phyloP scores from a whole-genome alignment of 148 eudicot genomes.

The Linanthus parryae region DNA sequence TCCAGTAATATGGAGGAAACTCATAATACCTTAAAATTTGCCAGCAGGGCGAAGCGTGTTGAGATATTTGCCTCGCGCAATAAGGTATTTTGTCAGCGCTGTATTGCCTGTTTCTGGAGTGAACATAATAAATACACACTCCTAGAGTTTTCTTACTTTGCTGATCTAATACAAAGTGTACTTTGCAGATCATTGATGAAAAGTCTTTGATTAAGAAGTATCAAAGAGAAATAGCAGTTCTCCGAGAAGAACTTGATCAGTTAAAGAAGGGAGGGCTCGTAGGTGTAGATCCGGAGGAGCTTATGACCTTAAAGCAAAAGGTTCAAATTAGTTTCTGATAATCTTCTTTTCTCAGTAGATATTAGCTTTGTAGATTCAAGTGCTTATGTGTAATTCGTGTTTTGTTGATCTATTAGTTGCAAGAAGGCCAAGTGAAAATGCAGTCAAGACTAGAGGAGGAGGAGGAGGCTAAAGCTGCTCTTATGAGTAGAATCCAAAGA shows the following conservation, averaged over 20 bases:
- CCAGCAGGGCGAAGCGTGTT: conserved; percentile 95
- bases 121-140: too few species aligned
- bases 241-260: conserved; percentile 84
- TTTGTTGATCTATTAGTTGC: conserved; percentile 41
- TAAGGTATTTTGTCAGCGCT: too few species aligned
- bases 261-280: conserved; percentile 72
- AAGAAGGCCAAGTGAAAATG: conserved; percentile 97
- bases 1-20: conserved; percentile 96
- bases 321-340: conserved; percentile 36
- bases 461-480: conserved; percentile 94
- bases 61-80: conserved; percentile 90
- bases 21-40: conserved; percentile 88
- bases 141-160: neutral
- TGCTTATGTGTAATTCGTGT: conserved; percentile 5
- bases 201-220: conserved; percentile 91
- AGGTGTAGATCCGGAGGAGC: conserved; percentile 79
- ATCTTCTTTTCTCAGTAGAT: neutral
- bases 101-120: too few species aligned
- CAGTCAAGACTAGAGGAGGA: conserved; percentile 92
- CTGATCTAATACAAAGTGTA: conserved; percentile 4
- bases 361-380: neutral
- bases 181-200: conserved; percentile 80
- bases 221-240: conserved; percentile 77
- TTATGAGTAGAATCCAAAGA: conserved; percentile 96
- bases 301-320: conserved; percentile 68